Base-by-base conservation (phyloP, 768 basidiomycete species). In the Zangia roseola region DNA sequence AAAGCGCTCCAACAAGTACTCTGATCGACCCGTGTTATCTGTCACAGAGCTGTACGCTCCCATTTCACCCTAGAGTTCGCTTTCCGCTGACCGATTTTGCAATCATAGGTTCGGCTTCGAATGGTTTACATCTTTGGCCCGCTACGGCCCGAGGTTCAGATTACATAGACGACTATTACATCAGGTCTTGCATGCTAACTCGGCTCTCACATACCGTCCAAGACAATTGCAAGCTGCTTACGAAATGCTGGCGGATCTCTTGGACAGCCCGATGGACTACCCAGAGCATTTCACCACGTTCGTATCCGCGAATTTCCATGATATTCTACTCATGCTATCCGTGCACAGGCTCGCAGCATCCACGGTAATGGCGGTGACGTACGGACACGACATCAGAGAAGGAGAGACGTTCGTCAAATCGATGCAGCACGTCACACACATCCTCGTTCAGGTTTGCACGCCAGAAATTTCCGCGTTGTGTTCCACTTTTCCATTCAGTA, bases 1-100 rank as follows among this genome's bases (percentile, higher is more conserved):
- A 31, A 77, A 72, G 56, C 72, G 77, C 25, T 75, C 79, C 39
- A 58, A 73, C 10, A 76, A 77, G 19, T 82, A 82, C 57, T 82
- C 78, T 39, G 53, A 55, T 40, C 42, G 58, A 7, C 45, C 61
- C 9, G 10, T 10, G 3, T 38, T 30, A 10, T 19, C 45, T 17
- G 16, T n/a, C 13, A 43, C 43, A 7, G 45, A 46, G 1, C 5
- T 59, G 60, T 52, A 25, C 24, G 52, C 47, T n/a, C 40, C 16
- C 19, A 3, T n/a, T 2, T 16, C 9, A 25, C 10, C 21, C n/a
- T 6, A 6, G 7, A 16, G 1, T 35, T 9, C 16, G 2, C n/a
- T 24, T 31, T 33, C 5, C 26, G 9, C 19, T 45, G n/a, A 45
- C 5, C 5, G 10, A 2, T 10, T 10, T 8, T 30, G n/a, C 33